Evolutionary conservation across 75 land plant genomes (phyloP), one percentile per base, ranked within the genome.

Genomic region (Gnetum montanum): DNA sequence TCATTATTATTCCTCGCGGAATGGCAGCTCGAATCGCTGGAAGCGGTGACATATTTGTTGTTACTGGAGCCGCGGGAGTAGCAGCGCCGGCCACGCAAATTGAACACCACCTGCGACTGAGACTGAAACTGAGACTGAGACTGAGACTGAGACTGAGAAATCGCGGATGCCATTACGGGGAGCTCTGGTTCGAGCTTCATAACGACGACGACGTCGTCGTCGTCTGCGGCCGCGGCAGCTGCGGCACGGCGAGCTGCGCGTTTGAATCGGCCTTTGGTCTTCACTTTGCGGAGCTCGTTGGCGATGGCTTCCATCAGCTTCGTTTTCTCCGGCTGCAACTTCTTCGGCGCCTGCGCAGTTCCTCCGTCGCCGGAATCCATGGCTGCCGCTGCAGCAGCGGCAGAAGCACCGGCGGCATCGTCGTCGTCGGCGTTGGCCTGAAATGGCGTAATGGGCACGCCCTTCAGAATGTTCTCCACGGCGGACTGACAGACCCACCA

Each of bases 401-500:
- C n/a, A n/a, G 3, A 20, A 1, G 50, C 3, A 8, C 50, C 1
- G 13, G 2, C 27, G 25, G 50, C 25, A 13, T 48, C 27, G 18
- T 3, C 5, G 12, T 27, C 1, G 8, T 20, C 4, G 1, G 24
- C 0, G 50, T 25, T 23, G 26, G 23, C 13, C 16, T 41, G 16
- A 11, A 15, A 22, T 31, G 2, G 65, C 62, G n/a, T 48, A 29
- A 54, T 61, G 1, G 46, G 31, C 5, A 23, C 62, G 3, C 67
- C 65, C 8, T 40, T 25, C 19, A 64, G 43, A 29, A 64, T 45
- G 12, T 47, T n/a, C 1, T 64, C 64, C 26, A 64, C 67, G 6
- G 67, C 67, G 4, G 23, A 45, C 33, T 64, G 64, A 13, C 67
- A 64, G 2, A 28, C 23, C 31, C 15, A 19, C 67, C 67, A 64